Percentiles rank a stretch among this genome's conserved stretches.
These are phyloP conservation scores for Russula olivacea DNA, from an alignment of 768 basidiomycete species.

Conservation along the genomic window DNA sequence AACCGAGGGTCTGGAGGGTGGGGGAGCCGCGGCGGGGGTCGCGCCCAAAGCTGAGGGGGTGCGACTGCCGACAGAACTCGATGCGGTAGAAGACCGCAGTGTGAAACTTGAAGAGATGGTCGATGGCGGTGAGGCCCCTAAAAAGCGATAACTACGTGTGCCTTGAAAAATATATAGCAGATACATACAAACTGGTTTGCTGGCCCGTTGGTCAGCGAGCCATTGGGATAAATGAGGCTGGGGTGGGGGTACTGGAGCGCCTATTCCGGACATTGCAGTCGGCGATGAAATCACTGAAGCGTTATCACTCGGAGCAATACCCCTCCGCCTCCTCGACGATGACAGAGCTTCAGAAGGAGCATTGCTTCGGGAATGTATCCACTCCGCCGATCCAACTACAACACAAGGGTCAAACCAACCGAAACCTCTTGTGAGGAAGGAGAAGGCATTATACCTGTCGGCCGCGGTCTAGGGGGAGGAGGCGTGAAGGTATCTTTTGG, in stretches of 20 bases:
- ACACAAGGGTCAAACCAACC: neutral
- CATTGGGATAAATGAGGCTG: neutral
- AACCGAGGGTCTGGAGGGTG: neutral
- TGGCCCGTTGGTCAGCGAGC: neutral
- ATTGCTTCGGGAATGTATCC: constrained; percentile 20
- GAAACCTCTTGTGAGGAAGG: neutral
- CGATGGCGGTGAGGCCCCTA: neutral
- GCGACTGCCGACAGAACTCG: neutral
- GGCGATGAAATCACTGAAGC: neutral
- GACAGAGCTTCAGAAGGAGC: neutral
- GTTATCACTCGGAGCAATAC: neutral
- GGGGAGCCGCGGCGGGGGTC: neutral
- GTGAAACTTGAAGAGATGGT: neutral
- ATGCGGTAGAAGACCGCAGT: neutral
- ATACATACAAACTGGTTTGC: neutral
- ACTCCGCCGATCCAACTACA: constrained; percentile 24
- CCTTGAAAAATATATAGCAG: neutral
- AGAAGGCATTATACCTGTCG: constrained; percentile 29
- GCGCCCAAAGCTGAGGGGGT: neutral
- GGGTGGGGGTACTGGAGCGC: neutral
- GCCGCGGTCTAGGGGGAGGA: constrained; percentile 29
- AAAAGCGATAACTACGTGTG: neutral
- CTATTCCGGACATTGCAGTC: too few relatives aligned
- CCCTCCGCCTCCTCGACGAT: neutral
- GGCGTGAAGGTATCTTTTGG: constrained; percentile 32